Evolutionary conservation across 2,329 filamentous ascomycete genomes (phyloP), one percentile per base, ranked within the genome.

Genomic region (Mycosphaerella sp.): DNA sequence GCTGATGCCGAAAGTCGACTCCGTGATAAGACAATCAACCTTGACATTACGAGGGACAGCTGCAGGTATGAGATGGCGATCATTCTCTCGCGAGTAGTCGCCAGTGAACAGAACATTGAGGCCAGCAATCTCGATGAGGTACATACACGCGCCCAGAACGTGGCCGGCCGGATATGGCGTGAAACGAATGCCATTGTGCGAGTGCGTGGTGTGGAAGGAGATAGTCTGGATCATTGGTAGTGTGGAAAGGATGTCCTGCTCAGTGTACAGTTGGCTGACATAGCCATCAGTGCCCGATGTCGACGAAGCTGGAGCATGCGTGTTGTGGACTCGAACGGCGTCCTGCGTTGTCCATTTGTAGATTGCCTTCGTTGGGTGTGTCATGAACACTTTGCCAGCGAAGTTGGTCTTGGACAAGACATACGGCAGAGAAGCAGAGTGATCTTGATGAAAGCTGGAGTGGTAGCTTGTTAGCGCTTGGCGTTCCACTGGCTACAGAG

Each of bases 291-390:
- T 64, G 17, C 66, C 64, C 11, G 60, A 60, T n/a, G 61, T 60
- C 7, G 60, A 57, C 12, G 64, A 62, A 45, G 58, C 54, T 23
- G 51, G 63, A 48, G 51, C 59, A 46, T 68, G 66, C 12, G 67
- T 68, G 53, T 69, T 69, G 69, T 86, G 86, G 31, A 98, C 91
- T 55, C 93, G 85, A 43, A 98, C 89, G 62, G 90, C 95, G 73
- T 98, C 93, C 72, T 95, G 90, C 59, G 97, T 96, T 48, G 97
- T 83, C 92, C 93, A 97, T 74, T 97, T 97, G 80, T 98, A 98
- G 70, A 98, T 98, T 64, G 93, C 93, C 72, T 98, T 97, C 45
- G 93, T 98, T 1, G 93, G 90, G 76, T 98, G 93, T 48, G 93
- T 98, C 92, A 97, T 98, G 76, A 96, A 97, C 57, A 97, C 92